These are phyloP conservation scores for Osmanthus fragrans DNA, from an alignment of 257 asterid species.

Conservation along the genomic window DNA sequence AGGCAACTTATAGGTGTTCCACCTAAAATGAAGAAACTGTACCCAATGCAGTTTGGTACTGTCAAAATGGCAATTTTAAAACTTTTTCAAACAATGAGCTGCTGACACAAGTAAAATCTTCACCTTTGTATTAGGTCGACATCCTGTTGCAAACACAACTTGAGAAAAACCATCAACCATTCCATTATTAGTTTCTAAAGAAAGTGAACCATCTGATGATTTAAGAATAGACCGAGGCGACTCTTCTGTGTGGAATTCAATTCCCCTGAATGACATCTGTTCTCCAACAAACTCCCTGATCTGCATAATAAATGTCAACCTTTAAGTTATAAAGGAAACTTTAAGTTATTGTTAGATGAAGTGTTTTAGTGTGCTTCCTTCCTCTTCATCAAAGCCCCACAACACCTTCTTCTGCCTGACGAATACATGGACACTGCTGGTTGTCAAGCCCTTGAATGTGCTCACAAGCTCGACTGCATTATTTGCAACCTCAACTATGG, in stretches of 20 bases:
- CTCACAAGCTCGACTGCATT: slow-evolving; percentile 99
- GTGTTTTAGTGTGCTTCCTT: slow-evolving; percentile 15
- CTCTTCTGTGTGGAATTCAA: slow-evolving; percentile 86
- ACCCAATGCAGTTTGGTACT: neutral
- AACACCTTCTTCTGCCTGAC: slow-evolving; percentile 85
- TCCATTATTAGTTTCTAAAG: slow-evolving; percentile 83
- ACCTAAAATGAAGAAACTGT: neutral
- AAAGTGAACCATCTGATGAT: slow-evolving; percentile 75
- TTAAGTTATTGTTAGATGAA: slow-evolving; percentile 18
- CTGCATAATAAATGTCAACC: slow-evolving; percentile 44
- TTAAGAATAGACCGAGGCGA: slow-evolving; percentile 73
- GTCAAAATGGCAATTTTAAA: neutral
- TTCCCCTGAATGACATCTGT: slow-evolving; percentile 84
- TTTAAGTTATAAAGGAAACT: slow-evolving; percentile 14
- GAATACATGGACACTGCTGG: slow-evolving; percentile 74
- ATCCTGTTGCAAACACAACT: slow-evolving; percentile 94
- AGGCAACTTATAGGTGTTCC: slow-evolving; percentile 12
- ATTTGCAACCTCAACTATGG: slow-evolving; percentile 97
- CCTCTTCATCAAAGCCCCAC: slow-evolving; percentile 99
- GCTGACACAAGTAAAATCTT: slow-evolving; percentile 7
- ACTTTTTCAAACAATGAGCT: neutral
- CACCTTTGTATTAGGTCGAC: slow-evolving; percentile 84
- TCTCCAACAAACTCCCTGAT: slow-evolving; percentile 88
- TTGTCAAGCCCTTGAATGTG: slow-evolving; percentile 83
- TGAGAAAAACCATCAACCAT: slow-evolving; percentile 85